Percentiles rank a stretch among this genome's conserved stretches.
phyloP scores from a whole-genome alignment of 805 yeast species.

The Cyberlindnera xylosilytica region DNA sequence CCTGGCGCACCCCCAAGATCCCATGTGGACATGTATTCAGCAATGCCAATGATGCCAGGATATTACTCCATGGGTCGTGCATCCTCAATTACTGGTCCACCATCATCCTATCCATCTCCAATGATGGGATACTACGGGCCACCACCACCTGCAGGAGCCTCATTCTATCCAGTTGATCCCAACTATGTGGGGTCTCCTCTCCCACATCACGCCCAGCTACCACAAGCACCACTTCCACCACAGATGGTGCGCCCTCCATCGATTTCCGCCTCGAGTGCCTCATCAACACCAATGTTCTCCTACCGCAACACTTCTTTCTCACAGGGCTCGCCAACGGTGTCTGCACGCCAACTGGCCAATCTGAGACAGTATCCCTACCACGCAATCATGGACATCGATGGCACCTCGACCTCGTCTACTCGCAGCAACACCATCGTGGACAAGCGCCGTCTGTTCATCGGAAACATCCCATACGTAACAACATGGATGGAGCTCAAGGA shows the following conservation, averaged over 20 bases:
- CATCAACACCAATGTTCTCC: conserved; percentile 2
- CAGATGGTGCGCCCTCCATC: not conserved
- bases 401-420: not conserved
- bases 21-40: not conserved
- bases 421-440: conserved; percentile 19
- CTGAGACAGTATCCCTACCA: conserved; percentile 26
- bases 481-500: conserved; percentile 39
- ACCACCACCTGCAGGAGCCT: not conserved
- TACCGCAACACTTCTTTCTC: not conserved
- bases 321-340: conserved; percentile 15
- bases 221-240: conserved; percentile 4
- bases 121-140: conserved; percentile 6
- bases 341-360: conserved; percentile 17
- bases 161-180: not conserved
- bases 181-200: conserved; percentile 1
- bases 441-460: conserved; percentile 46
- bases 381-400: conserved; percentile 20
- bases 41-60: not conserved
- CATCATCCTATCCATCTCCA: not conserved
- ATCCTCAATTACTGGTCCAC: not conserved
- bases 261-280: not conserved
- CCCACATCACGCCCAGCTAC: conserved; percentile 4
- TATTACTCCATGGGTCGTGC: not conserved
- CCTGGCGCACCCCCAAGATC: not conserved
- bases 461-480: conserved; percentile 51